Evolutionary conservation across 164 flowering plant genomes (phyloP), one percentile per base, ranked within the genome.

Genomic region (Kalanchoe fedtschenkoi): DNA sequence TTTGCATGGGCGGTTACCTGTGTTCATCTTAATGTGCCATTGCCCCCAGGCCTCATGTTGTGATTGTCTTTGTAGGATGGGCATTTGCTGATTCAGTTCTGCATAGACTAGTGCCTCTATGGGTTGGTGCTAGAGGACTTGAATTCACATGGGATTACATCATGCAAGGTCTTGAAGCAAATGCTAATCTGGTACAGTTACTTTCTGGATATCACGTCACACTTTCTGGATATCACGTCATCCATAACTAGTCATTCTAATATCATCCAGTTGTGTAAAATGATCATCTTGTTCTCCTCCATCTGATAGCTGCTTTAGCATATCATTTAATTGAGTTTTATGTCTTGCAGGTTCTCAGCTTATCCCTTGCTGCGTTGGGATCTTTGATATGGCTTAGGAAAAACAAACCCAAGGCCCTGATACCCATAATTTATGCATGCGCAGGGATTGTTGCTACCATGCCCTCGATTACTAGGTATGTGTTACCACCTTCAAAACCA

Each of bases 41-140:
- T 43, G 51, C 22, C 7, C 19, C 24, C 24, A n/a, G 6, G 24
- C 22, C 39, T 37, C 39, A 37, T 1, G 39, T 11, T 37, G 6
- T 37, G 39, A 10, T 29, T 2, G 6, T 56, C 10, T 71, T 78
- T 61, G 53, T 73, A 93, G 99, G 99, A 35, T 93, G 99, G 99
- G 99, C 99, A 58, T 93, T 93, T 76, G 99, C 99, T 46, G 99
- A 90, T 77, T 79, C 99, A 62, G 92, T 93, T 58, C 77, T 93
- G 39, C 99, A 93, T 77, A 81, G 99, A 69, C 70, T 93, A 67
- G 91, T 88, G 67, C 99, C 99, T 2, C 96, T 93, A 29, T 93
- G 97, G 99, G 90, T 93, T 38, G 99, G 99, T 58, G 99, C 99
- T 28, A 87, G 96, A 77, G 99, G 99, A 28, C 74, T 93, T 34